Percentiles rank a stretch among this genome's conserved stretches.
These are phyloP conservation scores for Cyberlindnera japonica DNA, from an alignment of 805 yeast genomes.

Conservation along the genomic window DNA sequence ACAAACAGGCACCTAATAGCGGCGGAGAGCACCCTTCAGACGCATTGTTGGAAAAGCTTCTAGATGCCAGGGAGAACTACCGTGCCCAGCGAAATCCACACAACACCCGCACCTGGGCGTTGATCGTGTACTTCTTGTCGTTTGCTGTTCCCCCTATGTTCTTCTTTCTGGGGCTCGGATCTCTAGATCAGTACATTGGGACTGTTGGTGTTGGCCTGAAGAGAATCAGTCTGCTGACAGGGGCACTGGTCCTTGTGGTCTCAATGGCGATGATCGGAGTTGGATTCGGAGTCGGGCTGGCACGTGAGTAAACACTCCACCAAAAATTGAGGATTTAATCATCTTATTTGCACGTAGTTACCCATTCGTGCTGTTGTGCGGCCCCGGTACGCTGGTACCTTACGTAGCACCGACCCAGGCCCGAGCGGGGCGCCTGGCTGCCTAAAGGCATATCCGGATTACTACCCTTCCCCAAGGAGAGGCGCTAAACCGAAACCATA, in stretches of 20 bases:
- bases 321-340: no score
- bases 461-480: no score
- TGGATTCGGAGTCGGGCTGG: conserved; percentile 42
- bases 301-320: background rate
- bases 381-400: no score
- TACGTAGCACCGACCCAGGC: no score
- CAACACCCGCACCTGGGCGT: conserved; percentile 3
- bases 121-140: conserved; percentile 15
- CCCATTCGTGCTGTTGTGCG: no score
- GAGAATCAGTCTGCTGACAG: conserved; percentile 22
- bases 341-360: no score
- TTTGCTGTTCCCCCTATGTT: conserved; percentile 28
- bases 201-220: conserved; percentile 10
- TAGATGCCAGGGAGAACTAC: conserved; percentile 14
- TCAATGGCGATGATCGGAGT: conserved; percentile 40
- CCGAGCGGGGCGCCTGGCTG: no score
- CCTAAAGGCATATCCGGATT: no score
- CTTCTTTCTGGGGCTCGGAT: conserved; percentile 28
- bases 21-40: conserved; percentile 8
- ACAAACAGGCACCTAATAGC: conserved; percentile 1
- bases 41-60: conserved; percentile 19
- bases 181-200: conserved; percentile 19
- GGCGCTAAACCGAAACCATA: no score
- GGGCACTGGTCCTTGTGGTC: conserved; percentile 14
- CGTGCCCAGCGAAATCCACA: conserved; percentile 6